Conservation (phyloP, 2,329 filamentous ascomycete genomes). For the Didymella arachidicola region DNA sequence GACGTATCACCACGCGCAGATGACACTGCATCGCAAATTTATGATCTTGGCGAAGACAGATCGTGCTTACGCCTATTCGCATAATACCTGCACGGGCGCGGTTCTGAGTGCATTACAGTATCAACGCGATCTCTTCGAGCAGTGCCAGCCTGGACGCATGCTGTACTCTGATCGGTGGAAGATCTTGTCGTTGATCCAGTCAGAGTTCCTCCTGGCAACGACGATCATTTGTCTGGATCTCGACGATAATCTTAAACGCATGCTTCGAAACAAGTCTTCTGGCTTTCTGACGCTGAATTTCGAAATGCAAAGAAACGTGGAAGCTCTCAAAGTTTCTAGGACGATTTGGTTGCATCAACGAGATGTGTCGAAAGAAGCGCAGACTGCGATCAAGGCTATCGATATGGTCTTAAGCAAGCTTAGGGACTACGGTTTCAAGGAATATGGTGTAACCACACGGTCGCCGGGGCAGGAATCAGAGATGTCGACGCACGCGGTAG, state of each 20-base stretch:
- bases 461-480: neutral
- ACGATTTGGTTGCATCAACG: neutral
- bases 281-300: neutral
- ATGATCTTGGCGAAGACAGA: constrained; percentile 53
- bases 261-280: neutral
- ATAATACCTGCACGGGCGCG: constrained; percentile 56
- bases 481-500: neutral
- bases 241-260: constrained; percentile 26
- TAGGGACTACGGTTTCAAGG: neutral
- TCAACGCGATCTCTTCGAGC: constrained; percentile 60
- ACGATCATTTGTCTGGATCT: constrained; percentile 60
- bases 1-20: constrained; percentile 60
- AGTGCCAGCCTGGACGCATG: constrained; percentile 45
- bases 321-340: neutral
- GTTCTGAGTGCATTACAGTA: constrained; percentile 59
- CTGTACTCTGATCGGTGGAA: constrained; percentile 55
- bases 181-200: constrained; percentile 54
- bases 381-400: neutral
- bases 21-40: constrained; percentile 63
- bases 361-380: neutral
- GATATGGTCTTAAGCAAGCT: neutral
- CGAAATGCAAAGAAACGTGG: neutral
- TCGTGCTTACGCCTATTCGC: constrained; percentile 52
- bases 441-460: neutral
- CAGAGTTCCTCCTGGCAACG: constrained; percentile 59